Evolutionary conservation across 2,329 filamentous ascomycete genomes (phyloP), one percentile per base, ranked within the genome.

Genomic region (Diaporthe longicolla): DNA sequence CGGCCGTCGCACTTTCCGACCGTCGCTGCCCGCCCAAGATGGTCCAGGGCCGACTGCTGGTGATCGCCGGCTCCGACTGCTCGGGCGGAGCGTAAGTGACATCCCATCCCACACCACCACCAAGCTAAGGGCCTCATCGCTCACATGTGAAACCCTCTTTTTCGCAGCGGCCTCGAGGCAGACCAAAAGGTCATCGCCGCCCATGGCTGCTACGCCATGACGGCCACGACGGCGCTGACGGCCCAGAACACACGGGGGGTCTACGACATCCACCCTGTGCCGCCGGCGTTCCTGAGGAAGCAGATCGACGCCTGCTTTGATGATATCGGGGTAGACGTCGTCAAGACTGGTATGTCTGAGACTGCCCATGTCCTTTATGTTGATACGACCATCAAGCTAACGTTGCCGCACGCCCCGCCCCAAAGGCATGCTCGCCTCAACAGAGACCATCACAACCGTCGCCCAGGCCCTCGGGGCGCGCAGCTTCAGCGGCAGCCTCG

Each of bases 131-230:
- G 66, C 26, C 26, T 76, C 40, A 52, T 43, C 35, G 48, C 71
- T 73, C 66, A 73, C 68, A 71, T 17, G n/a, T 37, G 7, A 45
- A 73, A 68, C 48, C 59, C 35, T 10, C 35, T 11, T 37, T 11
- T 50, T 40, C 70, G 48, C 79, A 98, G 95, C 72, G 97, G 96
- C 69, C 90, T 99, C 45, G 96, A 99, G 83, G 97, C 96, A 52
- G 96, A 98, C 82, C 95, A 98, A 81, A 97, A 98, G 82, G 95
- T 97, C 75, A 93, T 98, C 75, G 93, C 95, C 58, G 94, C 94
- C 24, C 95, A 98, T 89, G 92, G 93, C 74, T 97, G 94, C 85
- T 98, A 98, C 87, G 95, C 95, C 74, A 97, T 98, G 92, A 98
- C 96, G 68, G 95, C 95, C 29, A 98, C 96, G 13, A 97, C 96